These are phyloP conservation scores for Boletus coccyginus DNA, from an alignment of 768 basidiomycete species.

Conservation along the genomic window DNA sequence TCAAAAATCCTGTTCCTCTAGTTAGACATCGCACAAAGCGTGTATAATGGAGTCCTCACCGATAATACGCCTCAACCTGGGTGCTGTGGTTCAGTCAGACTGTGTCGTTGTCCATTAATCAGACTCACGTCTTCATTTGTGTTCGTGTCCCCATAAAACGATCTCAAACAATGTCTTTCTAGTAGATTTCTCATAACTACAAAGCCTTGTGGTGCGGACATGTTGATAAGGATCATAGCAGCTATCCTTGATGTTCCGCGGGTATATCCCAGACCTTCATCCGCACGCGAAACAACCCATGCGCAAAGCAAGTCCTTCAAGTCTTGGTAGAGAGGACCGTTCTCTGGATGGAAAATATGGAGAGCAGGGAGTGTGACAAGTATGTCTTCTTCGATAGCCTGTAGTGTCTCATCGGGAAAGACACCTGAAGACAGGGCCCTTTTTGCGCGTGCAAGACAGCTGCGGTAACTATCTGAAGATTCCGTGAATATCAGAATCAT, in stretches of 20 bases:
- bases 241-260: conserved; percentile 69
- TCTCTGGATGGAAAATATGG: conserved; percentile 75
- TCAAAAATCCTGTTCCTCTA: conserved; percentile 72
- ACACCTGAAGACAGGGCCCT: conserved; percentile 61
- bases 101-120: conserved; percentile 12
- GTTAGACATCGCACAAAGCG: conserved; percentile 12
- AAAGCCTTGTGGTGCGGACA: conserved; percentile 74
- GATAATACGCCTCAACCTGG: conserved; percentile 89
- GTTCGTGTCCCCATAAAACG: conserved; percentile 74
- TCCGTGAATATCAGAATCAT: conserved; percentile 3
- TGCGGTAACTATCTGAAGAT: conserved; percentile 59
- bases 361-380: conserved; percentile 67
- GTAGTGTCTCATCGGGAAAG: conserved; percentile 63
- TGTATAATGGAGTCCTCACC: conserved; percentile 41
- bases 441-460: conserved; percentile 70
- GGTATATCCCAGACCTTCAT: conserved; percentile 78
- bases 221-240: conserved; percentile 83
- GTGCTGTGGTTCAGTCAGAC: conserved; percentile 26
- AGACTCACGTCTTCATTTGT: conserved; percentile 75
- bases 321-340: conserved; percentile 78
- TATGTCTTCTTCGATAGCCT: conserved; percentile 73
- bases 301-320: conserved; percentile 82
- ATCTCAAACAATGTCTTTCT: conserved; percentile 79
- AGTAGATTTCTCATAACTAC: conserved; percentile 82
- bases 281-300: conserved; percentile 83